These are phyloP conservation scores for Apiotrichum brassicae DNA, from an alignment of 1,284 basidiomycete genomes.

Conservation along the genomic window DNA sequence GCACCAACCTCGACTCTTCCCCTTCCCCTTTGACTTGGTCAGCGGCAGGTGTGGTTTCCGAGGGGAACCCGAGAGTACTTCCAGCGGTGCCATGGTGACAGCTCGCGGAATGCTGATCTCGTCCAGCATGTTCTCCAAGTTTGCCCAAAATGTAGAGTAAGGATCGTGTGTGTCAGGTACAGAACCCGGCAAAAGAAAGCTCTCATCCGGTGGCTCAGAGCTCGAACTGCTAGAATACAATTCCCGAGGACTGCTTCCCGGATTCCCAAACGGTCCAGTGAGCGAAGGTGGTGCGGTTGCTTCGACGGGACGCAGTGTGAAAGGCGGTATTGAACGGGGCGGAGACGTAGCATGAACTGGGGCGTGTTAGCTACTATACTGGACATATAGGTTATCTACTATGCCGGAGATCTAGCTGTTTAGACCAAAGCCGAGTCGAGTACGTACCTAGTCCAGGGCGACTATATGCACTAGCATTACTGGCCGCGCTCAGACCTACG, in stretches of 20 bases:
- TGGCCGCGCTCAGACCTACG: slow-evolving; percentile 6
- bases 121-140: slow-evolving; percentile 44
- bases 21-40: not conserved
- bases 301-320: slow-evolving; percentile 26
- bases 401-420: not conserved
- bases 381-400: not conserved
- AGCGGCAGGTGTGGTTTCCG: not conserved
- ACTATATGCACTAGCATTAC: not conserved
- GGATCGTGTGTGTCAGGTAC: slow-evolving; percentile 40
- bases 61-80: not conserved
- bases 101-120: slow-evolving; percentile 45
- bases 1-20: not conserved
- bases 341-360: slow-evolving; percentile 13
- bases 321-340: slow-evolving; percentile 26
- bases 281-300: slow-evolving; percentile 2
- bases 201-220: slow-evolving; percentile 28
- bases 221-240: slow-evolving; percentile 37
- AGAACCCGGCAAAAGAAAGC: slow-evolving; percentile 31
- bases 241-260: slow-evolving; percentile 7
- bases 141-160: slow-evolving; percentile 47
- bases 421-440: too few species aligned
- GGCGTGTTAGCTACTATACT: not conserved
- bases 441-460: slow-evolving; percentile 6
- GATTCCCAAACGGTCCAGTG: slow-evolving; percentile 1
- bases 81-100: slow-evolving; percentile 3